Evolutionary conservation across 768 basidiomycete species (phyloP).

Genomic region (Postia placenta): DNA sequence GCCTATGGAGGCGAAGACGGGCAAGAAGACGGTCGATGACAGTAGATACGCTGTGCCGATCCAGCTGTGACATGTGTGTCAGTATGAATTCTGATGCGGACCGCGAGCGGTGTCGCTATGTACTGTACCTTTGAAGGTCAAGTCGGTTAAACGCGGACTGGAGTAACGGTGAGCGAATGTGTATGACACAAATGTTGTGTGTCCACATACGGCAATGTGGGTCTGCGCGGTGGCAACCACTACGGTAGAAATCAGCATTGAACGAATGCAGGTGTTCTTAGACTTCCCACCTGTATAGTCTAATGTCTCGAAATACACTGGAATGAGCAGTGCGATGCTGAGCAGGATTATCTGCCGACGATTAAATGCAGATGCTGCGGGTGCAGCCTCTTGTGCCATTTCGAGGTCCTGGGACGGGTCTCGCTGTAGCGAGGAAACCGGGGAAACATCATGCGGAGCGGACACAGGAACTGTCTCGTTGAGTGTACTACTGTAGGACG

Average conservation of each 20-base stretch:
- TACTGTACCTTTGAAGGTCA: slow-evolving; percentile 26
- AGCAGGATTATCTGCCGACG: slow-evolving; percentile 15
- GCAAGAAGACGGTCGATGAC: slow-evolving; percentile 47
- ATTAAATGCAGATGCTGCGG: neutral
- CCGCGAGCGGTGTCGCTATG: neutral
- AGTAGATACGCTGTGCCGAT: slow-evolving; percentile 47
- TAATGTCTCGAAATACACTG: slow-evolving; percentile 35
- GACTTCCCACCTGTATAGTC: slow-evolving; percentile 29
- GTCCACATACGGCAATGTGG: slow-evolving; percentile 38
- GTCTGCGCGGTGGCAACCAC: slow-evolving; percentile 49
- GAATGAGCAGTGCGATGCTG: slow-evolving; percentile 33
- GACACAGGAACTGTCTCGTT: too few species aligned
- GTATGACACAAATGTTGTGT: neutral
- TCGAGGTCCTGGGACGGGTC: too few species aligned
- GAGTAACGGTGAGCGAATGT: neutral
- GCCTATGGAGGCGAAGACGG: slow-evolving; percentile 42
- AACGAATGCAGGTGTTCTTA: neutral
- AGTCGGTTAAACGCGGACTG: slow-evolving; percentile 29
- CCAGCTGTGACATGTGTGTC: slow-evolving; percentile 33
- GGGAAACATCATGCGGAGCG: too few species aligned
- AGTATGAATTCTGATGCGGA: too few species aligned
- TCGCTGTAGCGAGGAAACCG: too few species aligned
- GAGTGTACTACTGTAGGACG: too few species aligned
- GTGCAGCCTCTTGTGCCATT: neutral
- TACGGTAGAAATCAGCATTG: slow-evolving; percentile 9